Base-by-base conservation (phyloP, 345 rosid genomes). In the Corymbia maculata region DNA sequence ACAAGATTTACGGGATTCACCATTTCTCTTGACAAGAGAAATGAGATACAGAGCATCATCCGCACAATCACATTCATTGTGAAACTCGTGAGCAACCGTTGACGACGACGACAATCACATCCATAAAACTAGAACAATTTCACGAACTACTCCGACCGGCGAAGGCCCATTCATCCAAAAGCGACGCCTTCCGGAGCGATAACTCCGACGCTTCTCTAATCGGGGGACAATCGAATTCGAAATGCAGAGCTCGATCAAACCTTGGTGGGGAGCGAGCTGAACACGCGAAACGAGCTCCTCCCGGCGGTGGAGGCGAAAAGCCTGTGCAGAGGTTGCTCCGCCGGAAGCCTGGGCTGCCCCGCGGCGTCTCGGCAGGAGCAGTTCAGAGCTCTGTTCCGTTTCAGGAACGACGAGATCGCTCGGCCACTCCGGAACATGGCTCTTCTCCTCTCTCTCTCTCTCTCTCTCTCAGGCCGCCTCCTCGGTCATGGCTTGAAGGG, bases 381-480 rank as follows among this genome's bases (percentile, higher is more conserved):
- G 28, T 88, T 87, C n/a, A 91, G 88, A 64, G 91, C 91, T 87
- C 89, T 93, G 85, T 89, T 94, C 87, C 94, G 93, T 93, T 89
- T 97, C 85, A 95, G 90, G 87, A 92, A 92, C 45, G 97, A 92
- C 51, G 93, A 91, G 49, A 94, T 80, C 82, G 91, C 92, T 88
- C 93, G 87, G 88, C 91, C 84, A 22, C 70, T 55, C 88, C 92
- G 93, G 89, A 91, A 93, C 98, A 96, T 93, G 51, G 88, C 88
- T 75, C 51, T 36, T 36, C 42, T 36, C 32, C 49, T 17, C 85
- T 55, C 30, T 89, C 42, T 90, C 85, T 80, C 86, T 85, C 87
- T 87, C 32, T 88, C 85, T 42, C 51, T 42, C 80, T 87, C 84
- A 26, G 82, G 21, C 36, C 36, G 51, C n/a, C 80, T 51, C 57